Conservation (phyloP, 1,139 yeast genomes). For the Barnettozyma hawaiiensis region DNA sequence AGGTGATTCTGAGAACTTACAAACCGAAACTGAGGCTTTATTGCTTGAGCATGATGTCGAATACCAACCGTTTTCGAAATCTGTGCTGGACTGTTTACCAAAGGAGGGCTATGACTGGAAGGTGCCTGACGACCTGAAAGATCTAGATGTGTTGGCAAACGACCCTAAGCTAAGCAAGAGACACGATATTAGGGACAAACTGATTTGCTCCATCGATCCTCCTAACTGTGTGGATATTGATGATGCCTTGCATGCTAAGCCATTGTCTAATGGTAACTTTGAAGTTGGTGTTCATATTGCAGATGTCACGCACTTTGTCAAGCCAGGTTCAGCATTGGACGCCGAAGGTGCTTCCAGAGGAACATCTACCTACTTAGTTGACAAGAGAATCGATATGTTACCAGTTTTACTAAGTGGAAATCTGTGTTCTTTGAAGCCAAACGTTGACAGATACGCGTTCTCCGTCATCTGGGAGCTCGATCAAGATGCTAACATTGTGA, state of each 20-base stretch:
- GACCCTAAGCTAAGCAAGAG: constrained; percentile 63
- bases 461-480: constrained; percentile 96
- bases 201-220: constrained; percentile 96
- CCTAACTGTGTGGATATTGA: constrained; percentile 98
- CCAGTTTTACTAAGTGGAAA: constrained; percentile 95
- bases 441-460: constrained; percentile 94
- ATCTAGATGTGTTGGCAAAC: constrained; percentile 37
- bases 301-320: constrained; percentile 95
- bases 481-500: constrained; percentile 78
- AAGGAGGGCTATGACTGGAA: constrained; percentile 89
- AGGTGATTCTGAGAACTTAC: constrained; percentile 87
- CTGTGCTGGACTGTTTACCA: constrained; percentile 90
- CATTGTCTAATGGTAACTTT: constrained; percentile 84
- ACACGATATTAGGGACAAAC: constrained; percentile 77
- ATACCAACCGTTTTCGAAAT: constrained; percentile 89
- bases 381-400: constrained; percentile 97
- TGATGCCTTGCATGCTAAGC: constrained; percentile 90
- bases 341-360: constrained; percentile 97
- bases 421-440: constrained; percentile 89
- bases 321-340: constrained; percentile 87
- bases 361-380: constrained; percentile 96
- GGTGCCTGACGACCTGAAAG: constrained; percentile 60
- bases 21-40: constrained; percentile 95
- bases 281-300: constrained; percentile 99
- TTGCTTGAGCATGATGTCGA: constrained; percentile 94